Evolutionary conservation across 192 early-diverging fungal species (phyloP).

Genomic region (Linnemannia zychae): DNA sequence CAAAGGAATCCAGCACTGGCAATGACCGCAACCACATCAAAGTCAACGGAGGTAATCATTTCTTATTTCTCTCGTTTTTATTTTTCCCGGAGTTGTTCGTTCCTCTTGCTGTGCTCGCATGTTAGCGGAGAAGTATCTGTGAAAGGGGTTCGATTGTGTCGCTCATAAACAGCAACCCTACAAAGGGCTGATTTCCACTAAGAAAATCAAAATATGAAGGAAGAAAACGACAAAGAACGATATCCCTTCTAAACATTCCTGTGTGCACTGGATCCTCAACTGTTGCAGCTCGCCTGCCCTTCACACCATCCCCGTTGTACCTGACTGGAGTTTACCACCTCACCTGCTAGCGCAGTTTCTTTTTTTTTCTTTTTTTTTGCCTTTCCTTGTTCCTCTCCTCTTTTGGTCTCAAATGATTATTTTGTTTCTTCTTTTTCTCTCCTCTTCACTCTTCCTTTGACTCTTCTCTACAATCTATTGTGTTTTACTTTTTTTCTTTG

Average conservation of each 20-base stretch:
- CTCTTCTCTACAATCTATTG: background rate
- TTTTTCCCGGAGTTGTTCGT: background rate
- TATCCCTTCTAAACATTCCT: background rate
- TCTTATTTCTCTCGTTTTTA: background rate
- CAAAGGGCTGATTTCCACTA: background rate
- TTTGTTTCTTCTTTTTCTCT: background rate
- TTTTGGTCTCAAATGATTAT: background rate
- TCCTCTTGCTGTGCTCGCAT: background rate
- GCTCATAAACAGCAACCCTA: slow-evolving; percentile 1
- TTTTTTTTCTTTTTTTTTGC: background rate
- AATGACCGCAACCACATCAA: background rate
- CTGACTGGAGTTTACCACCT: background rate
- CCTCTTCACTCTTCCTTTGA: background rate
- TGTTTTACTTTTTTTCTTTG: background rate
- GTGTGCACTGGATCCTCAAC: background rate
- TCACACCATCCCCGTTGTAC: background rate
- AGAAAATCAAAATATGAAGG: background rate
- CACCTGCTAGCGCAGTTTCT: too few species aligned
- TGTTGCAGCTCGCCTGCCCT: background rate
- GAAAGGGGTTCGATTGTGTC: too few species aligned
- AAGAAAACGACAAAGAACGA: background rate
- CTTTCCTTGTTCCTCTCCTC: background rate
- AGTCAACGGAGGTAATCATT: slow-evolving; percentile 24
- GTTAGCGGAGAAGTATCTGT: background rate
- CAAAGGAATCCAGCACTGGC: slow-evolving; percentile 27